Evolutionary conservation across 345 rosid genomes (phyloP).

Genomic region (Populus alba): DNA sequence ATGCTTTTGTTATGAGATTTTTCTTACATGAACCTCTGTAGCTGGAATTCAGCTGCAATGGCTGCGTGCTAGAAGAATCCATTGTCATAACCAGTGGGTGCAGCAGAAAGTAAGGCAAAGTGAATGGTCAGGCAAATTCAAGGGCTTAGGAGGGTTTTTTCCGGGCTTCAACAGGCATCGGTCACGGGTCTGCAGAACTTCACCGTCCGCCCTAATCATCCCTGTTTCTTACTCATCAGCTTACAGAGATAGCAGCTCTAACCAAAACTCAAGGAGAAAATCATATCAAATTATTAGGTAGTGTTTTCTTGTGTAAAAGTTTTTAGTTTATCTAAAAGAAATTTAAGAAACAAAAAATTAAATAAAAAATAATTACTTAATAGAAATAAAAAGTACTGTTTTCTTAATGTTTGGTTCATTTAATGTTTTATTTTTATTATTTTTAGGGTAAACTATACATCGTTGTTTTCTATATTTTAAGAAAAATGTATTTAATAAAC

Average conservation of each 20-base stretch:
- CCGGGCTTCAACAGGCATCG: background rate
- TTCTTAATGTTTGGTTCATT: no score
- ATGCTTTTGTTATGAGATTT: background rate
- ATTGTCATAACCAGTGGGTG: background rate
- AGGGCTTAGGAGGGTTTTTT: background rate
- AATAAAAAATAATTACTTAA: no score
- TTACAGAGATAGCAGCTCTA: background rate
- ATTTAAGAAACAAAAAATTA: no score
- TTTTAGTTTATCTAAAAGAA: no score
- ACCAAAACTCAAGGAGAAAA: background rate
- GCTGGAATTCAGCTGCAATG: background rate
- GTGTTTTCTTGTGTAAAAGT: no score
- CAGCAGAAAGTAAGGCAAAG: background rate
- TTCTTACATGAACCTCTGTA: background rate
- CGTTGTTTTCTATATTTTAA: no score
- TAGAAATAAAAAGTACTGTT: no score
- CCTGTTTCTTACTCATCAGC: background rate
- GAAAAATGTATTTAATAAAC: no score
- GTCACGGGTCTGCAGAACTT: background rate
- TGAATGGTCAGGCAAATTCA: background rate
- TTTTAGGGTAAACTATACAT: no score
- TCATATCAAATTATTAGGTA: background rate
- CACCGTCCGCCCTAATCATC: background rate
- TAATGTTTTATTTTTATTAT: no score
- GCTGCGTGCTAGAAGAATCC: background rate